Percentiles rank a stretch among this genome's conserved stretches.
Evolutionary conservation across 257 asterid species (phyloP).

Genomic region (Agastache rugosa): DNA sequence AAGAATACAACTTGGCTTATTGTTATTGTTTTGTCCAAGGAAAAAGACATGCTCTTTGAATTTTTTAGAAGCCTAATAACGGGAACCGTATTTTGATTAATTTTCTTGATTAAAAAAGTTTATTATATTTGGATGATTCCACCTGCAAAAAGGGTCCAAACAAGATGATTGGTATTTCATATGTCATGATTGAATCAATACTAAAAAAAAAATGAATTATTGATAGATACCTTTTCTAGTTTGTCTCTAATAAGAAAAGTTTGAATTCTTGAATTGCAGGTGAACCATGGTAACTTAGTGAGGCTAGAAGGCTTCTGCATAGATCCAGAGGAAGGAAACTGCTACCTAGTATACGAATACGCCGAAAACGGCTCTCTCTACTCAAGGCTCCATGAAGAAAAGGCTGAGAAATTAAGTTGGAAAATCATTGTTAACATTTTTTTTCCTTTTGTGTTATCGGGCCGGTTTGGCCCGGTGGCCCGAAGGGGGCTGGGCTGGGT

Average conservation of each 20-base stretch:
- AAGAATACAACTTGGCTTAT: constrained; percentile 29
- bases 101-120: constrained; percentile 22
- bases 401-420: constrained; percentile 65
- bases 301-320: constrained; percentile 96
- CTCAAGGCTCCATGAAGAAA: constrained; percentile 74
- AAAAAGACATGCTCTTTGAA: constrained; percentile 25
- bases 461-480: too few species aligned
- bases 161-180: constrained; percentile 29
- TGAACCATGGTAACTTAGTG: constrained; percentile 95
- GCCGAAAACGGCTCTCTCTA: constrained; percentile 82
- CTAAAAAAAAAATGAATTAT: neutral
- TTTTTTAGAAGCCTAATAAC: constrained; percentile 18
- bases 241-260: neutral
- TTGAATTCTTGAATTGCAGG: constrained; percentile 50
- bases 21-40: constrained; percentile 17
- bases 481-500: too few species aligned
- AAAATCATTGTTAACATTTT: too few species aligned
- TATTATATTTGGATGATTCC: constrained; percentile 27
- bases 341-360: constrained; percentile 84
- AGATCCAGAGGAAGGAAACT: constrained; percentile 80
- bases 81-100: constrained; percentile 9
- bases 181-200: constrained; percentile 34
- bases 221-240: neutral
- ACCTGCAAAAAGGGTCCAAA: constrained; percentile 32
- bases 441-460: too few species aligned